phyloP scores from a whole-genome alignment of 2,329 filamentous ascomycete species.

The Helotiales sp. region DNA sequence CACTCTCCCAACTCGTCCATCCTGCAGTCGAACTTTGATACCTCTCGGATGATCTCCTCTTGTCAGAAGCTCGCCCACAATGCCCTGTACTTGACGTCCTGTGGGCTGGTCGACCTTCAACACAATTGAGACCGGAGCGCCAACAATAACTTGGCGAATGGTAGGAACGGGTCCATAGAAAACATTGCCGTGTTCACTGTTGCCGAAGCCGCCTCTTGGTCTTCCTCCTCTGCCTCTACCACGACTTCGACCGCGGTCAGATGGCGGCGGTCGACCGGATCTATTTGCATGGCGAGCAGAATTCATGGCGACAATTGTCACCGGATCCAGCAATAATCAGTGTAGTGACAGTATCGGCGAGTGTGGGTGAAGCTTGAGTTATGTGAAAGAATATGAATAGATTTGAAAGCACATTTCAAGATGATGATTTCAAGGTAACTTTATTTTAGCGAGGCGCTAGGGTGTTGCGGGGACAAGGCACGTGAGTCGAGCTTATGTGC shows the following conservation, averaged over 20 bases:
- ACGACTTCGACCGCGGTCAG: constrained; percentile 12
- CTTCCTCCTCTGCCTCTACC: constrained; percentile 13
- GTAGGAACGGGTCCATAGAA: constrained; percentile 22
- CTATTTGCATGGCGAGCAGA: constrained; percentile 17
- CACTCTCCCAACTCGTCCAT: constrained; percentile 34
- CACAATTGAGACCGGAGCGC: constrained; percentile 32
- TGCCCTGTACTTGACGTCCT: constrained; percentile 31
- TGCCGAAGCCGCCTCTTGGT: constrained; percentile 2
- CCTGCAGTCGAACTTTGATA: constrained; percentile 34
- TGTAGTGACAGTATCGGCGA: too few species aligned
- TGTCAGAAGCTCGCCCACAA: constrained; percentile 32
- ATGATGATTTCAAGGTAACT: neutral
- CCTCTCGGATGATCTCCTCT: constrained; percentile 34
- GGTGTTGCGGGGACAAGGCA: neutral
- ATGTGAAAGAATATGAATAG: neutral
- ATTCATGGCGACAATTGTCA: neutral
- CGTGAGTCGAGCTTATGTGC: too few species aligned
- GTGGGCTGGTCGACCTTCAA: constrained; percentile 35
- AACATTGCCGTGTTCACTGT: neutral
- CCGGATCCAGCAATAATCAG: too few species aligned
- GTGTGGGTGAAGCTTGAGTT: too few species aligned
- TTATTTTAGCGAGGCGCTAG: neutral
- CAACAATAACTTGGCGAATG: constrained; percentile 25
- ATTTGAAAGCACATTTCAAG: neutral
- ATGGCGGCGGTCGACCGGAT: neutral